These are phyloP conservation scores for Auricularia cornea DNA, from an alignment of 768 basidiomycete genomes.

Conservation along the genomic window DNA sequence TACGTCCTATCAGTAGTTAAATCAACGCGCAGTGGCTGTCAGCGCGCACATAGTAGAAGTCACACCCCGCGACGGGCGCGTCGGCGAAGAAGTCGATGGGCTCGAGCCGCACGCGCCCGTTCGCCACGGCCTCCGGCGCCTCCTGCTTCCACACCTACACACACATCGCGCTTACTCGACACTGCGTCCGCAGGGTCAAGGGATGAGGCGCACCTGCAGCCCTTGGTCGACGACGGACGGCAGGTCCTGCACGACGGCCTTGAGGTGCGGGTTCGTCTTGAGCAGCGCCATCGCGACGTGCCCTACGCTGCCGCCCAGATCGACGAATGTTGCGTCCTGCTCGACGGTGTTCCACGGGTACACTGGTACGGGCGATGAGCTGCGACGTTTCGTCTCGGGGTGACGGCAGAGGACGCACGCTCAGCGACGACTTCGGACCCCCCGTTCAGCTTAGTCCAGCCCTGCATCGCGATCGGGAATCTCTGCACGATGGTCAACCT, in stretches of 20 bases:
- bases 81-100: constrained; percentile 33
- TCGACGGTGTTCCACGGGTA: constrained; percentile 6
- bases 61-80: constrained; percentile 26
- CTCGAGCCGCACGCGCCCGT: constrained; percentile 29
- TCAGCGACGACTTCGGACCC: too few species aligned
- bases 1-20: constrained; percentile 10
- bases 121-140: constrained; percentile 28
- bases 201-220: neutral
- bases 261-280: constrained; percentile 1
- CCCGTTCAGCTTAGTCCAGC: too few species aligned
- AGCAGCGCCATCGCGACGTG: constrained; percentile 5
- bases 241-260: constrained; percentile 7
- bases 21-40: neutral
- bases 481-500: too few species aligned
- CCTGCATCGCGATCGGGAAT: too few species aligned
- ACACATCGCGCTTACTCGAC: too few species aligned
- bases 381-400: neutral
- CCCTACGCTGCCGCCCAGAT: constrained; percentile 9
- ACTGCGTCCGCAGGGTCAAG: neutral
- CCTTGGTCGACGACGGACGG: constrained; percentile 6
- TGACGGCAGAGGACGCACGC: too few species aligned
- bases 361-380: neutral
- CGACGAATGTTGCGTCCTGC: neutral
- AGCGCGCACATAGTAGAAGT: constrained; percentile 34
- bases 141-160: constrained; percentile 25